These are phyloP conservation scores for Melampsora larici-populina DNA, from an alignment of 1,284 basidiomycete genomes.

Conservation along the genomic window DNA sequence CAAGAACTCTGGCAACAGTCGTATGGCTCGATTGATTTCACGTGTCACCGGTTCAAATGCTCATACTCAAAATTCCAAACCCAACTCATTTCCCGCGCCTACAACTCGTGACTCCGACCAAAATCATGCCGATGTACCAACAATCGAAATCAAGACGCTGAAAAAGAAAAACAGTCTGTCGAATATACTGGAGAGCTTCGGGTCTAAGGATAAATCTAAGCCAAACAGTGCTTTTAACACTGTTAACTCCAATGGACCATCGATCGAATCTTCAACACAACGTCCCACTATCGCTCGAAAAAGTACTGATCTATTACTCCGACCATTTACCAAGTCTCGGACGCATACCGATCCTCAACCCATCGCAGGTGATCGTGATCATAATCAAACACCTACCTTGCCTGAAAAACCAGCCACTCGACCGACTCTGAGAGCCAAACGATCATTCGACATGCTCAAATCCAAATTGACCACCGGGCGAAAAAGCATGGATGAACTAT, in stretches of 20 bases:
- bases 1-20: constrained; percentile 8
- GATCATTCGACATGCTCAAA: constrained; percentile 33
- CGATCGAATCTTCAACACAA: not conserved
- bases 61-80: not conserved
- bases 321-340: constrained; percentile 5
- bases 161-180: constrained; percentile 24
- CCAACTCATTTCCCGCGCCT: not conserved
- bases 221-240: not conserved
- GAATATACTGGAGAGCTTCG: constrained; percentile 29
- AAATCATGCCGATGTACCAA: not conserved
- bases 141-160: not conserved
- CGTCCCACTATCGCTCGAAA: constrained; percentile 11
- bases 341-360: not conserved
- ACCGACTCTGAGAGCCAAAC: constrained; percentile 24
- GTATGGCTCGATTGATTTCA: constrained; percentile 24
- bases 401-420: not conserved
- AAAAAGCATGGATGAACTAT: constrained; percentile 42
- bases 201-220: constrained; percentile 18
- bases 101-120: not conserved
- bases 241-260: not conserved
- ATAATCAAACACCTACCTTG: not conserved
- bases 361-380: not conserved
- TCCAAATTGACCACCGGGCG: constrained; percentile 18
- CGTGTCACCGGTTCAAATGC: constrained; percentile 19
- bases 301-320: constrained; percentile 25